These are phyloP conservation scores for Rhizopus sp. DNA, from an alignment of 371 early-diverging fungal genomes.

Conservation along the genomic window DNA sequence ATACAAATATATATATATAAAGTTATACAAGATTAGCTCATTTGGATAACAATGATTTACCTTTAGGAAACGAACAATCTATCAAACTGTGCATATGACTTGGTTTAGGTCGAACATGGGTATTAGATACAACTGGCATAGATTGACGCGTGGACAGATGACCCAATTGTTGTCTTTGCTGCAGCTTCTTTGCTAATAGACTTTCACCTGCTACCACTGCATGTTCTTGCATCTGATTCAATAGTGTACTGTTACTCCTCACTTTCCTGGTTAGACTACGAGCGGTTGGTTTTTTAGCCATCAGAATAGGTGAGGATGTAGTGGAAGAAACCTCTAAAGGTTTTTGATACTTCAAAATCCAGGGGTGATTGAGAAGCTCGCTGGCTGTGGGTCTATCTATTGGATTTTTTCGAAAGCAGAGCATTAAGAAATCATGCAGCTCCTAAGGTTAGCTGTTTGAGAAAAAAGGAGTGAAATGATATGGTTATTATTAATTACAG, in stretches of 20 bases:
- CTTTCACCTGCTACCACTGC: constrained; percentile 5
- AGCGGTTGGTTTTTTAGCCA: neutral
- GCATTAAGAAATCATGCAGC: constrained; percentile 70
- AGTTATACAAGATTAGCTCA: neutral
- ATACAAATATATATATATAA: neutral
- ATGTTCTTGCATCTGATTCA: neutral
- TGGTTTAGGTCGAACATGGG: constrained; percentile 1
- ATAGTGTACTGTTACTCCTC: neutral
- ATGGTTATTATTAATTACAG: constrained; percentile 32
- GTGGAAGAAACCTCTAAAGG: constrained; percentile 2
- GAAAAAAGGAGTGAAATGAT: neutral
- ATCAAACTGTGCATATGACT: constrained; percentile 36
- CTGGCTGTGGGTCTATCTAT: constrained; percentile 55
- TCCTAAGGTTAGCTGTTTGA: constrained; percentile 34
- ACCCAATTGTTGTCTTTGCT: neutral
- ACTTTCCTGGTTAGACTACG: neutral
- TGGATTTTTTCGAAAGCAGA: constrained; percentile 86
- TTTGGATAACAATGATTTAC: constrained; percentile 10
- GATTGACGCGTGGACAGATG: constrained; percentile 6
- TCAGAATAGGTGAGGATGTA: neutral
- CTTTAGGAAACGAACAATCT: constrained; percentile 49
- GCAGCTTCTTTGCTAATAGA: constrained; percentile 4
- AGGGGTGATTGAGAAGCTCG: constrained; percentile 69
- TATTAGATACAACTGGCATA: constrained; percentile 1
- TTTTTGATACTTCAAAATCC: constrained; percentile 60